Evolutionary conservation across 192 early-diverging fungal species (phyloP).

Genomic region (Podila epigama): DNA sequence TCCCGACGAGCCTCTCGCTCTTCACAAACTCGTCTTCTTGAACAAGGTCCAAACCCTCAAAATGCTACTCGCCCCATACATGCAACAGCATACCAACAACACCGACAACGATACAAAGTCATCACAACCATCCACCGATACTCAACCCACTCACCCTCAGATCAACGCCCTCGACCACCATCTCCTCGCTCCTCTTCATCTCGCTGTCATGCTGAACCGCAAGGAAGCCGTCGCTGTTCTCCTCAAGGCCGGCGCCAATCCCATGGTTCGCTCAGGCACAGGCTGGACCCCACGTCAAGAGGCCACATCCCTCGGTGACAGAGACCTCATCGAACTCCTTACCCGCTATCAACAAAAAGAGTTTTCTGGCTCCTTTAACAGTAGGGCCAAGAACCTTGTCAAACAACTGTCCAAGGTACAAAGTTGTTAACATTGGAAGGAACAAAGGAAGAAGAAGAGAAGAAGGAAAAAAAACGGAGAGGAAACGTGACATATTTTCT

Average conservation of each 20-base stretch:
- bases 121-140: neutral
- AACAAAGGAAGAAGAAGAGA: too few species aligned
- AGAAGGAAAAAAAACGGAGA: too few species aligned
- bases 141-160: slow-evolving; percentile 7
- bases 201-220: slow-evolving; percentile 45
- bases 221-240: slow-evolving; percentile 29
- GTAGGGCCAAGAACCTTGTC: slow-evolving; percentile 40
- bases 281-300: slow-evolving; percentile 45
- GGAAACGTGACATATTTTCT: too few species aligned
- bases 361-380: slow-evolving; percentile 37
- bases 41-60: slow-evolving; percentile 41
- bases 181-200: slow-evolving; percentile 34
- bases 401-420: slow-evolving; percentile 33
- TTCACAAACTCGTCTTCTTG: slow-evolving; percentile 41
- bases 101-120: neutral
- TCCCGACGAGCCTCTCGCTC: slow-evolving; percentile 28
- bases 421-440: neutral
- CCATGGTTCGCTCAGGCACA: slow-evolving; percentile 35
- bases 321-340: slow-evolving; percentile 36
- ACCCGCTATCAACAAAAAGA: slow-evolving; percentile 36
- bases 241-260: slow-evolving; percentile 37
- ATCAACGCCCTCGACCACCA: slow-evolving; percentile 42
- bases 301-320: slow-evolving; percentile 29
- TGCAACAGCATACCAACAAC: neutral
- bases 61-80: slow-evolving; percentile 33